A percentile compares a stretch with the other conserved stretches of the same genome.
These are phyloP conservation scores for Cordia subcordata DNA, from an alignment of 257 asterid species.

Conservation along the genomic window DNA sequence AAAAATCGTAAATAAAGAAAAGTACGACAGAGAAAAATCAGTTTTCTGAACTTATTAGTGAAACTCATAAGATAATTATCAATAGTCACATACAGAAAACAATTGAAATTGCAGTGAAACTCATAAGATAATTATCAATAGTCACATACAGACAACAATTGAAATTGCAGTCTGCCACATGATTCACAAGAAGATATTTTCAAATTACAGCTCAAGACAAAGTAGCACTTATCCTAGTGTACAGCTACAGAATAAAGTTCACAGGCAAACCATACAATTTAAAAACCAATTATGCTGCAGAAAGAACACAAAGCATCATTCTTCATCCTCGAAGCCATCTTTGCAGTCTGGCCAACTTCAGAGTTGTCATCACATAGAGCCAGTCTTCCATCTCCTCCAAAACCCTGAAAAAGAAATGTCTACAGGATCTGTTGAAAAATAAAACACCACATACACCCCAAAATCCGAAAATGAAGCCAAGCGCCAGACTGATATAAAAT, in stretches of 20 bases:
- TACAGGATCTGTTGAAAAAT: neutral
- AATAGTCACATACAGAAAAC: too few relatives aligned
- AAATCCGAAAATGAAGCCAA: constrained; percentile 16
- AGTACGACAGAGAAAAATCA: too few relatives aligned
- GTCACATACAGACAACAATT: too few relatives aligned
- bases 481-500: neutral
- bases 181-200: too few relatives aligned
- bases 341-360: neutral
- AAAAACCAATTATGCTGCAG: neutral
- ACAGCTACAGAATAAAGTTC: neutral
- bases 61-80: too few relatives aligned
- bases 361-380: neutral
- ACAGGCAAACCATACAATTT: neutral
- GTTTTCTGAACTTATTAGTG: too few relatives aligned
- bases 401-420: neutral
- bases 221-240: neutral
- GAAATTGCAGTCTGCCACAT: too few relatives aligned
- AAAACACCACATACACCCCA: constrained; percentile 15
- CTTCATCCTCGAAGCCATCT: neutral
- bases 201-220: too few relatives aligned
- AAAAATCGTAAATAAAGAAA: too few relatives aligned
- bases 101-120: too few relatives aligned
- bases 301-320: too few relatives aligned
- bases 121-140: too few relatives aligned
- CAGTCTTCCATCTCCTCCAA: neutral